Conservation (phyloP, 805 yeast genomes). For the Candida sonorensis region DNA sequence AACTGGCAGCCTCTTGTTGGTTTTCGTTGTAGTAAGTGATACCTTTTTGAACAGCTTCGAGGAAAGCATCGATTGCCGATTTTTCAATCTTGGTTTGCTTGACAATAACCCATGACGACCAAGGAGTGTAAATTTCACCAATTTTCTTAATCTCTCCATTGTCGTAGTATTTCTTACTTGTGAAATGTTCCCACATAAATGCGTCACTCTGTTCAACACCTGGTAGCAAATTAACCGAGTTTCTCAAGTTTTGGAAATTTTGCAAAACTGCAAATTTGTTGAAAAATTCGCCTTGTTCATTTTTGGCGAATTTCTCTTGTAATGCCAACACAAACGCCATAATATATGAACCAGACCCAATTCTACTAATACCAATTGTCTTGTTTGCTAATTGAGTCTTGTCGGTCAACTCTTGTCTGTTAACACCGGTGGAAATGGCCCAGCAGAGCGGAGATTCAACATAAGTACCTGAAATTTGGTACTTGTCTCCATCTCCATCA, state of each 20-base stretch:
- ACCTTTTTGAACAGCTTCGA: slow-evolving; percentile 57
- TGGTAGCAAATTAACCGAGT: slow-evolving; percentile 59
- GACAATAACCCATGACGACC: slow-evolving; percentile 92
- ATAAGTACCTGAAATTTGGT: slow-evolving; percentile 71
- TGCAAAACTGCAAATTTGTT: slow-evolving; percentile 49
- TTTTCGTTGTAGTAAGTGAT: slow-evolving; percentile 55
- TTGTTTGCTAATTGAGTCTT: slow-evolving; percentile 48
- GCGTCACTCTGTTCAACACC: slow-evolving; percentile 56
- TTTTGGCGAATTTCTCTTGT: slow-evolving; percentile 39
- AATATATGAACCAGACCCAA: slow-evolving; percentile 88
- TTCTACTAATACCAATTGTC: slow-evolving; percentile 72
- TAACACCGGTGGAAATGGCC: slow-evolving; percentile 77
- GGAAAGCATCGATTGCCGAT: slow-evolving; percentile 31
- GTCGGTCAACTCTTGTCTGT: slow-evolving; percentile 47
- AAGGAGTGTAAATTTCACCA: slow-evolving; percentile 89
- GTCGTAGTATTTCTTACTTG: slow-evolving; percentile 81
- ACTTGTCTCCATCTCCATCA: slow-evolving; percentile 51
- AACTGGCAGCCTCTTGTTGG: slow-evolving; percentile 57
- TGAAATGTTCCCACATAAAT: slow-evolving; percentile 95
- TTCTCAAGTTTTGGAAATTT: slow-evolving; percentile 71
- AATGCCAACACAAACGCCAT: slow-evolving; percentile 82
- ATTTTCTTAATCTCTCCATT: slow-evolving; percentile 69
- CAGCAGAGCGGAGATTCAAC: slow-evolving; percentile 84
- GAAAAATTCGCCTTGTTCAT: slow-evolving; percentile 35
- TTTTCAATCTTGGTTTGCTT: slow-evolving; percentile 35